Evolutionary conservation across 768 basidiomycete genomes (phyloP).

Genomic region (Xerocomellus amylosporus): DNA sequence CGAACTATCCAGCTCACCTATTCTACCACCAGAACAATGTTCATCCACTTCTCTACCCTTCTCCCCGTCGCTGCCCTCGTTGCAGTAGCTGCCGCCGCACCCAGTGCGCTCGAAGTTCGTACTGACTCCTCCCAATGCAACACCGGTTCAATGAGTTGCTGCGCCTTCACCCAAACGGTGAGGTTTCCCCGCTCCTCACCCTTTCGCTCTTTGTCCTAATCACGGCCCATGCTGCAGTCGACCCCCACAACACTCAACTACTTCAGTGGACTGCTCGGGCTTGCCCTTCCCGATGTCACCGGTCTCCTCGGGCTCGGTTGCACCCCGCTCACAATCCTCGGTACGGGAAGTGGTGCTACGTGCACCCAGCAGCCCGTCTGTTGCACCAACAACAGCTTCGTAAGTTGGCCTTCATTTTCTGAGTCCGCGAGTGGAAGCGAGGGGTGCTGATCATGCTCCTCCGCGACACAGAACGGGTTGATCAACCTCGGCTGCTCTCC

Average conservation of each 20-base stretch:
- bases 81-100: no score
- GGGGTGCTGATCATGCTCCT: no score
- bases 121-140: no score
- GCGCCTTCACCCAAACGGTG: not conserved
- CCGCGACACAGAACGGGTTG: no score
- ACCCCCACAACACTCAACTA: not conserved
- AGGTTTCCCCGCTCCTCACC: not conserved
- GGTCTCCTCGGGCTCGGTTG: constrained; percentile 5
- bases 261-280: not conserved
- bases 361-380: no score
- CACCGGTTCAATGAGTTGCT: not conserved
- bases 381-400: no score
- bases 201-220: not conserved
- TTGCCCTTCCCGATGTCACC: not conserved
- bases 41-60: no score
- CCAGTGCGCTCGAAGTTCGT: no score
- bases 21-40: not conserved
- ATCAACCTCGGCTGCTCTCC: no score
- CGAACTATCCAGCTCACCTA: not conserved
- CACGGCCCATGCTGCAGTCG: not conserved
- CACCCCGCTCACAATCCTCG: not conserved
- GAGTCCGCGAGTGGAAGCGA: no score
- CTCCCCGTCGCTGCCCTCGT: no score
- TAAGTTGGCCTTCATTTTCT: no score
- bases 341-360: not conserved